phyloP scores from a whole-genome alignment of 495 filamentous ascomycete genomes.

The Neurospora sublineolata region DNA sequence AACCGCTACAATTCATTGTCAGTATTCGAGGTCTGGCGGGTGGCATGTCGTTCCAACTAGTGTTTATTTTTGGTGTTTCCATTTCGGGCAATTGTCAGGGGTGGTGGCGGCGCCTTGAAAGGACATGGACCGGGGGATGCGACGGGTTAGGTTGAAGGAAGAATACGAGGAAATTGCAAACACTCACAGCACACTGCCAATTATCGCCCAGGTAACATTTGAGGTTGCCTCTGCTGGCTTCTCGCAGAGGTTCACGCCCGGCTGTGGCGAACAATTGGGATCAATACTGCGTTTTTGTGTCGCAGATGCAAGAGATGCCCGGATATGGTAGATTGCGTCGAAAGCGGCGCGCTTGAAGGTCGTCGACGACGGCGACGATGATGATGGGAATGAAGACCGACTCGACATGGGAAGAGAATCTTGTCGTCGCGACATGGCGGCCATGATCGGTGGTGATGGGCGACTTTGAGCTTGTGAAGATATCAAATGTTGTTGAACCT shows the following conservation, averaged over 20 bases:
- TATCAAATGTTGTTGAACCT: neutral
- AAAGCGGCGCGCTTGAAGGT: constrained; percentile 6
- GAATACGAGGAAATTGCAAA: neutral
- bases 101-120: neutral
- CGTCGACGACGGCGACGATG: neutral
- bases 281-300: neutral
- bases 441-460: neutral
- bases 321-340: neutral
- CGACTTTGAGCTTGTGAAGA: neutral
- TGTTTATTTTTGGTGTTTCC: neutral
- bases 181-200: constrained; percentile 17
- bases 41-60: neutral
- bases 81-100: neutral
- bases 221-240: constrained; percentile 15
- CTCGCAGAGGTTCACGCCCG: constrained; percentile 16
- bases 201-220: constrained; percentile 13
- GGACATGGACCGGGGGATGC: neutral
- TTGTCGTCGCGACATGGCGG: neutral
- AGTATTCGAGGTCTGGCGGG: neutral
- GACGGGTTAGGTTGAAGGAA: neutral
- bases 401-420: neutral
- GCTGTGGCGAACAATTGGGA: constrained; percentile 2
- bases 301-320: neutral
- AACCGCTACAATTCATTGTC: neutral
- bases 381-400: neutral